Evolutionary conservation across 1,139 yeast genomes (phyloP), one percentile per base, ranked within the genome.

Genomic region (Meyerozyma guilliermondii): DNA sequence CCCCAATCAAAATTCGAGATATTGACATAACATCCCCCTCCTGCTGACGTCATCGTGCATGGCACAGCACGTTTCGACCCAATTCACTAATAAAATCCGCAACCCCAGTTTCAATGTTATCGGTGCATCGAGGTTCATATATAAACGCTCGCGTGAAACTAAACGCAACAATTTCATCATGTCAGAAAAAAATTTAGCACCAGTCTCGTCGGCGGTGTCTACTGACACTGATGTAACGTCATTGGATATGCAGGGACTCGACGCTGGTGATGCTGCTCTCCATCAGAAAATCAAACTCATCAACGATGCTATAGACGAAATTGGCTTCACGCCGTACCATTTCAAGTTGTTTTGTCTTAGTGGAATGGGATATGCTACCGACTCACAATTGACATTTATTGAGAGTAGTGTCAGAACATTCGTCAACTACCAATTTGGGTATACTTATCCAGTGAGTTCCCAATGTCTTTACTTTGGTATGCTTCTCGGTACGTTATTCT

Each of bases 331-430:
- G 3, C 62, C 71, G 70, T 71, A 68, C 50, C 79, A 74, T 46
- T 55, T 63, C 35, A 67, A 69, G 46, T 56, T 72, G 27, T 65
- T 76, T 35, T 67, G 66, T 50, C 54, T 77, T 30, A 76, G 75
- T 46, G 86, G 86, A 14, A 73, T 79, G 72, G 87, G 87, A 13
- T 81, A 81, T 52, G 76, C 81, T 5, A 80, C 78, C 23, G 86
- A 81, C 55, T 77, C 83, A 14, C 80, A 79, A 54, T 63, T 81
- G 50, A 72, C 70, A 33, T 64, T 67, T 54, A 52, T 66, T 35
- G 75, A 69, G 50, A 56, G 67, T 43, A 55, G 59, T 30, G 74
- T 68, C 9, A 57, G 73, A 46, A 56, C 62, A 5, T 65, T 62
- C 51, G 62, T 66, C 51, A 75, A 69, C 53, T 68, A 62, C 53